These are phyloP conservation scores for Hortaea sp. DNA, from an alignment of 2,329 filamentous ascomycete genomes.

Conservation along the genomic window DNA sequence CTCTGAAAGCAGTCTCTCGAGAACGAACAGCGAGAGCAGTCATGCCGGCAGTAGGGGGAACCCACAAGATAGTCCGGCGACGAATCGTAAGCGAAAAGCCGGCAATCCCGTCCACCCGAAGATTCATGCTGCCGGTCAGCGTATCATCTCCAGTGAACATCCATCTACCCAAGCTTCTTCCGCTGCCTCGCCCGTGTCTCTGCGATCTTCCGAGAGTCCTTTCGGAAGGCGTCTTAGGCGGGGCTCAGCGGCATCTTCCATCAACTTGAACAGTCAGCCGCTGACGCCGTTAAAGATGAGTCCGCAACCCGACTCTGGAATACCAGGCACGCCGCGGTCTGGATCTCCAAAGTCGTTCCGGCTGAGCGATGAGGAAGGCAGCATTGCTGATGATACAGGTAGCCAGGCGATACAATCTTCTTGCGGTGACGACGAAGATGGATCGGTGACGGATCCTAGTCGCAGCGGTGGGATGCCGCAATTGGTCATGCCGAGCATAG, in stretches of 20 bases:
- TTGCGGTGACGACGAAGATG: conserved; percentile 46
- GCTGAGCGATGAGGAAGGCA: conserved; percentile 47
- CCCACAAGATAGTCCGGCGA: background rate
- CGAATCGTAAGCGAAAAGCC: conserved; percentile 20
- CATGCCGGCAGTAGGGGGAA: conserved; percentile 10
- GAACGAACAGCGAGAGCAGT: conserved; percentile 16
- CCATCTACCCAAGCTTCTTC: conserved; percentile 8
- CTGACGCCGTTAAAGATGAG: conserved; percentile 40
- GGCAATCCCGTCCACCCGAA: conserved; percentile 27
- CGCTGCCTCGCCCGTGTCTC: conserved; percentile 14
- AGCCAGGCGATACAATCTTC: conserved; percentile 47
- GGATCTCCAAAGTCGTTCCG: conserved; percentile 48
- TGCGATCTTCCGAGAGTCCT: conserved; percentile 15
- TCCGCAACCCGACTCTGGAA: conserved; percentile 38
- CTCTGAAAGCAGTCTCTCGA: conserved; percentile 12
- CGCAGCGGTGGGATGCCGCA: conserved; percentile 48
- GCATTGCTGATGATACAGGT: conserved; percentile 42
- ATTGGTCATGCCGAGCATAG: conserved; percentile 95
- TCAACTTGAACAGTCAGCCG: conserved; percentile 26
- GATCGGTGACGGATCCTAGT: conserved; percentile 27
- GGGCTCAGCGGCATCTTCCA: conserved; percentile 17
- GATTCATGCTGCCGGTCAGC: conserved; percentile 23
- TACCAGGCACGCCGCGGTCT: conserved; percentile 51
- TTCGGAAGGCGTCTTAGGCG: conserved; percentile 17
- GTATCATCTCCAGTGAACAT: conserved; percentile 24